A percentile compares a stretch with the other conserved stretches of the same genome.
Conservation (phyloP, 306 rosid species). For the Pachyrhizus erosus region DNA sequence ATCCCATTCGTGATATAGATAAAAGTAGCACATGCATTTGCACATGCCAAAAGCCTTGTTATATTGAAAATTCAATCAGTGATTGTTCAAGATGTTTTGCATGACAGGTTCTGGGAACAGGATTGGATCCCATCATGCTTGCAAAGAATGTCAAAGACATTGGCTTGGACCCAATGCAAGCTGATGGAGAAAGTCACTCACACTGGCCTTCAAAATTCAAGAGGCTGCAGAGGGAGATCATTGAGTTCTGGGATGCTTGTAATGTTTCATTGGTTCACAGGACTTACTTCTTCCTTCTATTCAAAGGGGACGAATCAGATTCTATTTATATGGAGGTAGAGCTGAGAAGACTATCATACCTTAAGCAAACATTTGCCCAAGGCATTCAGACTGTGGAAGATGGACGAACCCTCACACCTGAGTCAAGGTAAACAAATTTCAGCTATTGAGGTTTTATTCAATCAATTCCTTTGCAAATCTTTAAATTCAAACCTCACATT, state of each 20-base stretch:
- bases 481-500: background rate
- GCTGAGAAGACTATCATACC: slow-evolving; percentile 76
- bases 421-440: slow-evolving; percentile 63
- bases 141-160: slow-evolving; percentile 66
- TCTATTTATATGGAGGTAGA: slow-evolving; percentile 92
- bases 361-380: slow-evolving; percentile 63
- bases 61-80: slow-evolving; percentile 20
- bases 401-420: slow-evolving; percentile 61
- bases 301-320: slow-evolving; percentile 82
- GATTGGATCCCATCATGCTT: slow-evolving; percentile 36
- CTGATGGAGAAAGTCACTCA: slow-evolving; percentile 58
- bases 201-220: slow-evolving; percentile 82
- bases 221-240: slow-evolving; percentile 77
- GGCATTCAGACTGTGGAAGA: slow-evolving; percentile 65
- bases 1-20: slow-evolving; percentile 18
- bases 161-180: slow-evolving; percentile 76
- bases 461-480: background rate
- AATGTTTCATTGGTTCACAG: slow-evolving; percentile 91
- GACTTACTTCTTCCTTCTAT: slow-evolving; percentile 88
- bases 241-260: slow-evolving; percentile 87
- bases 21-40: slow-evolving; percentile 10
- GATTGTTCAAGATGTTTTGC: slow-evolving; percentile 33
- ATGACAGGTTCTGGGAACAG: slow-evolving; percentile 56
- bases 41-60: slow-evolving; percentile 24
- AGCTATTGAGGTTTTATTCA: background rate